These are phyloP conservation scores for Hippophae tibetana DNA, from an alignment of 306 rosid genomes.

Conservation along the genomic window DNA sequence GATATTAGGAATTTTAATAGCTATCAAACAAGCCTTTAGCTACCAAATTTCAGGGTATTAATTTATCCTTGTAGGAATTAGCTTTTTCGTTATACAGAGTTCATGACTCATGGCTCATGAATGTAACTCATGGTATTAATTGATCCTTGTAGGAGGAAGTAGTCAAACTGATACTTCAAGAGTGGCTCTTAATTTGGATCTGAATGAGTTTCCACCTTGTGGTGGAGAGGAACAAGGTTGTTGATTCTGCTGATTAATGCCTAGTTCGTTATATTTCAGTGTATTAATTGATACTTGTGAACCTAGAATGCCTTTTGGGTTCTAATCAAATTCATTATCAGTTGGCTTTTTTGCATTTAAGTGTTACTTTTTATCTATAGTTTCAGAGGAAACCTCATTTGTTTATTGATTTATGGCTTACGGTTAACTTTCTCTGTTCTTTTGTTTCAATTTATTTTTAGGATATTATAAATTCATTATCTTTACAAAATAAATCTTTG, in stretches of 20 bases:
- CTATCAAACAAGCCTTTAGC: neutral
- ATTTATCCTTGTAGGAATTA: neutral
- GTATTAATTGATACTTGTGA: too few species aligned
- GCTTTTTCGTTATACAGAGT: constrained; percentile 4
- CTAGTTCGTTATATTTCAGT: too few species aligned
- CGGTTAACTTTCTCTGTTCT: constrained; percentile 15
- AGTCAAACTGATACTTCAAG: too few species aligned
- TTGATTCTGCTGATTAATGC: too few species aligned
- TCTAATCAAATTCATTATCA: neutral
- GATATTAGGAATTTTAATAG: too few species aligned
- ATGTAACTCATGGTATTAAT: too few species aligned
- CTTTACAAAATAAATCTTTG: too few species aligned
- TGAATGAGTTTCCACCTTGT: too few species aligned
- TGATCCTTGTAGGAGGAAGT: too few species aligned
- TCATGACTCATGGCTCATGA: neutral
- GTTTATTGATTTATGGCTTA: neutral
- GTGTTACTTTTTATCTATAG: neutral
- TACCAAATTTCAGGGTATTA: neutral
- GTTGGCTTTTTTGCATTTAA: constrained; percentile 1
- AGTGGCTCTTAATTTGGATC: too few species aligned
- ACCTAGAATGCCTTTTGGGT: neutral
- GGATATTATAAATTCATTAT: too few species aligned
- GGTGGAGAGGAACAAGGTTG: too few species aligned
- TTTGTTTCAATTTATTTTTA: constrained; percentile 8
- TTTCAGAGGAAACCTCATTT: constrained; percentile 15